Base-by-base conservation (phyloP, 192 early-diverging fungal genomes). In the Kappamyces sp. region DNA sequence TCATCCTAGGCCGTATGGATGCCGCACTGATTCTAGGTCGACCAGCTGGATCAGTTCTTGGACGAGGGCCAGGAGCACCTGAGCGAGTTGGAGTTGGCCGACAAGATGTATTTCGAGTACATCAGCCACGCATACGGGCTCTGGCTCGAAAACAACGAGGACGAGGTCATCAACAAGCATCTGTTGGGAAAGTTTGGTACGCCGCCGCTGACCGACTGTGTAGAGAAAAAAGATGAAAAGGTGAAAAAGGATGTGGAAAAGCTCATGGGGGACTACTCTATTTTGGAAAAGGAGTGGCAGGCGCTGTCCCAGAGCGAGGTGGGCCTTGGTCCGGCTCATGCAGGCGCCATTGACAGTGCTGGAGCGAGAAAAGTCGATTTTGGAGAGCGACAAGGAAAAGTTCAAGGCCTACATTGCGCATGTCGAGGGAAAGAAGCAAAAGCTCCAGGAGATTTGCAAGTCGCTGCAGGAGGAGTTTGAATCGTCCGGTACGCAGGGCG, bases 51-150 rank as follows among this genome's bases (percentile, higher is more conserved):
- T 38, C 38, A 57, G 11, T 48, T 49, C 14, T 15, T 36, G 5
- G 61, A 54, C 15, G 62, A 65, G 5, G 57, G 69, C 29, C 33
- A 38, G 15, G 34, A 46, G 31, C 14, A 49, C 9, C 3, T 55
- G 9, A 55, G 12, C 29, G 55, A 70, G n/a, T 36, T 31, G 12
- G 45, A 37, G 14, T 45, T 52, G 35, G 76, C 76, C 40, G 88
- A 89, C 47, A 73, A 76, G 29, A 74, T 83, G 31, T 91, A 87
- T 63, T 91, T 85, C 63, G 77, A 86, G 31, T 88, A 88, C 61
- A 53, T 88, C 32, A 69, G 61, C 0, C 65, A 75, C 57, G 71
- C 88, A 6, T 91, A 91, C 54, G 65, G 65, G 1, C 52, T 76
- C 7, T 89, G 84, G 67, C 66, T 89, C 47, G 71, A 70, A 31